A percentile compares a stretch with the other conserved stretches of the same genome.
Evolutionary conservation across 176 grass and related monocot genomes (phyloP).

Genomic region (Triticum timopheevii): DNA sequence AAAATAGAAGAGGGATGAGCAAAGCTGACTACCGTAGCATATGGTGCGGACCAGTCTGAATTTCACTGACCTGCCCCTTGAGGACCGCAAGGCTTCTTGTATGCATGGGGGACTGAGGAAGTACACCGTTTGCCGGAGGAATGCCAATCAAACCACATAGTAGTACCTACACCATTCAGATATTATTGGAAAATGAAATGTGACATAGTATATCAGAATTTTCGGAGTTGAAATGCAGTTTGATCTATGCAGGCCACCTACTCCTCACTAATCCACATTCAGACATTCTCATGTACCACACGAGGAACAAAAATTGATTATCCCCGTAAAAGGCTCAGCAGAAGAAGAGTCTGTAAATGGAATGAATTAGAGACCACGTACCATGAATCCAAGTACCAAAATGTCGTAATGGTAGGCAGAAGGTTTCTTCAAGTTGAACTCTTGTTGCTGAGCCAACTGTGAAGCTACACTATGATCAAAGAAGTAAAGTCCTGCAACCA

Average conservation of each 20-base stretch:
- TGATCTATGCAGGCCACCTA: too few relatives aligned
- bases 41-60: conserved; percentile 9
- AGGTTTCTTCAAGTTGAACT: conserved; percentile 95
- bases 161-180: conserved; percentile 59
- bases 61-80: conserved; percentile 70
- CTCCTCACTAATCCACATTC: too few relatives aligned
- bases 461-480: conserved; percentile 97
- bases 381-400: conserved; percentile 86
- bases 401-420: conserved; percentile 96
- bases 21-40: not conserved
- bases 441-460: conserved; percentile 89
- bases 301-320: too few relatives aligned
- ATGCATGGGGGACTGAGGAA: conserved; percentile 98
- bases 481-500: conserved; percentile 96
- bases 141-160: conserved; percentile 84
- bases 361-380: not conserved
- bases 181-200: conserved; percentile 31
- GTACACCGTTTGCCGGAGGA: conserved; percentile 93
- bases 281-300: too few relatives aligned
- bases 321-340: too few relatives aligned
- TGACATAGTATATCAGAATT: not conserved
- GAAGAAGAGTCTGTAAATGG: not conserved
- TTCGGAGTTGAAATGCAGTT: not conserved
- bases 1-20: conserved; percentile 6
- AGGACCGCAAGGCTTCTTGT: conserved; percentile 87